These are phyloP conservation scores for Mycena citricolor DNA, from an alignment of 1,284 basidiomycete species.

Conservation along the genomic window DNA sequence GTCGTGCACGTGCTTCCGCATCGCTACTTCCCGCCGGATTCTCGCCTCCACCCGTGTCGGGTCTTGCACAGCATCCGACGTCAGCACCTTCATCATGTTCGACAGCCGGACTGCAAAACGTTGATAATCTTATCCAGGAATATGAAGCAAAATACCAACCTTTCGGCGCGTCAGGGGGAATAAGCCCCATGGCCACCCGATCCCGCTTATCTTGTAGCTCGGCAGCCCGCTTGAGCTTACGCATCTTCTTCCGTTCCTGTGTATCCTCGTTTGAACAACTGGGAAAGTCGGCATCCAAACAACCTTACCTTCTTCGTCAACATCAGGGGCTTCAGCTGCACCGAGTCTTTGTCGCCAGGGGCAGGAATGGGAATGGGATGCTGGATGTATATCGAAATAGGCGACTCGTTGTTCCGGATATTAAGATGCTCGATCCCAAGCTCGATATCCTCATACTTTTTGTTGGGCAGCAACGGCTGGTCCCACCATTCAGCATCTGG, in stretches of 20 bases:
- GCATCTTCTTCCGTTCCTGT: conserved; percentile 95
- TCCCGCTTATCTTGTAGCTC: conserved; percentile 96
- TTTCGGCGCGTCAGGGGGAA: conserved; percentile 95
- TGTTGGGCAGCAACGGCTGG: conserved; percentile 76
- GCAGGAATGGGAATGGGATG: conserved; percentile 97
- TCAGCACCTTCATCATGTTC: conserved; percentile 98
- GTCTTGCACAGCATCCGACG: conserved; percentile 94
- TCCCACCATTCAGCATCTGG: conserved; percentile 99
- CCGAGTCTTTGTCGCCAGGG: conserved; percentile 81
- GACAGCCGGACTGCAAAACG: conserved; percentile 80
- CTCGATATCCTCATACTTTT: conserved; percentile 74
- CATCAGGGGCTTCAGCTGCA: conserved; percentile 79
- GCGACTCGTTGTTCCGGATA: conserved; percentile 66
- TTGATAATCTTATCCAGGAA: conserved; percentile 20
- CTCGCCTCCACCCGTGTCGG: conserved; percentile 96
- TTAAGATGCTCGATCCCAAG: conserved; percentile 55
- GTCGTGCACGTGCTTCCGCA: conserved; percentile 86
- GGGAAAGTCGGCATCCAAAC: not conserved
- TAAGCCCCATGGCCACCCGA: conserved; percentile 92
- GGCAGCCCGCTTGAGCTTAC: conserved; percentile 84
- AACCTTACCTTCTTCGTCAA: conserved; percentile 76
- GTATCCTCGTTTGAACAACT: conserved; percentile 21
- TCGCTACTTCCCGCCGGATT: conserved; percentile 90
- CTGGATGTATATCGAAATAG: conserved; percentile 91
- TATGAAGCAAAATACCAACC: conserved; percentile 45